These are phyloP conservation scores for Selaginella moellendorffii DNA, from an alignment of 75 land plant genomes.

Conservation along the genomic window DNA sequence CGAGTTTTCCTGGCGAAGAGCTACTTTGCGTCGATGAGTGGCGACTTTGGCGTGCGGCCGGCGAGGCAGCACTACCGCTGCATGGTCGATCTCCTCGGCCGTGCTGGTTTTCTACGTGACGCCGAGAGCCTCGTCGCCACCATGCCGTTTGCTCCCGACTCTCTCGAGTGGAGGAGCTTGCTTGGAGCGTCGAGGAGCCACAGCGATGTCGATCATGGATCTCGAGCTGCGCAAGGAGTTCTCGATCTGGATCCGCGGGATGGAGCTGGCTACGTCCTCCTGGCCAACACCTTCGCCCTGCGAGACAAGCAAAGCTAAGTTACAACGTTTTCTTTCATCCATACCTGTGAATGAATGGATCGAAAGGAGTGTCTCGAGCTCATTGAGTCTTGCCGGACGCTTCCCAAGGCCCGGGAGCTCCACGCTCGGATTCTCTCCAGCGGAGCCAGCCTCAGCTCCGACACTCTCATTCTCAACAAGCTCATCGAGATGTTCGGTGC, in stretches of 20 bases:
- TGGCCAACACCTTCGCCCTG: not conserved
- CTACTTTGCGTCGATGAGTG: not conserved
- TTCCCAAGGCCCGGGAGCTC: slow-evolving; percentile 2
- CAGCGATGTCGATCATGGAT: not conserved
- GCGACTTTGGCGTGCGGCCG: not conserved
- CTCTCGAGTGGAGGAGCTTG: slow-evolving; percentile 19
- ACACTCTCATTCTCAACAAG: not conserved
- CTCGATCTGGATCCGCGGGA: not conserved
- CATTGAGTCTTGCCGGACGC: slow-evolving; percentile 1
- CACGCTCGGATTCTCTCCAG: slow-evolving; percentile 2
- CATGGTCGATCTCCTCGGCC: slow-evolving; percentile 38
- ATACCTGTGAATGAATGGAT: slow-evolving; percentile 1
- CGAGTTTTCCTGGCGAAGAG: not conserved
- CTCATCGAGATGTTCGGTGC: not conserved
- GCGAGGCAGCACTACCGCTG: slow-evolving; percentile 30
- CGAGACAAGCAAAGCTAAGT: not conserved
- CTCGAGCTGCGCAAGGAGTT: not conserved
- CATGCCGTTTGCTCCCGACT: slow-evolving; percentile 23
- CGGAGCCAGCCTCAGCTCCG: not conserved
- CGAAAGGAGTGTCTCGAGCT: slow-evolving; percentile 1
- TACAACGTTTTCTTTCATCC: not conserved
- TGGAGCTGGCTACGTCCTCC: not conserved
- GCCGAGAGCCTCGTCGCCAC: slow-evolving; percentile 10
- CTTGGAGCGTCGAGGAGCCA: slow-evolving; percentile 19
- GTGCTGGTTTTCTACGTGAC: slow-evolving; percentile 22